Base-by-base conservation (phyloP, 192 early-diverging fungal species). In the Geranomyces michiganensis region DNA sequence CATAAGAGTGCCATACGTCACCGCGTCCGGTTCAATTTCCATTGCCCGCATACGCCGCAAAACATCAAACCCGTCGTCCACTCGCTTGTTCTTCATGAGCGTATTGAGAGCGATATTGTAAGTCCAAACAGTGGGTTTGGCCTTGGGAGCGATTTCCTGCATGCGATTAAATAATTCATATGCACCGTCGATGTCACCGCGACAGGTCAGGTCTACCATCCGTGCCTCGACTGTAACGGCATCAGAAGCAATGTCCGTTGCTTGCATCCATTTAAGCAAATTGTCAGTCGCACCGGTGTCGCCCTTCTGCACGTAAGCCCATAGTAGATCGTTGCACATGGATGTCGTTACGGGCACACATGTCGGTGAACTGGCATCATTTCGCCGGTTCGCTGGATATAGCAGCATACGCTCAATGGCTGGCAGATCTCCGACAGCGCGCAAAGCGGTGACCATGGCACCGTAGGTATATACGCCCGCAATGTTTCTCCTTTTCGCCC, bases 1-100 rank as follows among this genome's bases (percentile, higher is more conserved):
- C 45, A 72, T 45, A 24, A 72, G n/a, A 15, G 62, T 65, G 4
- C 30, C 26, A 31, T 64, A 64, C 6, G 70, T 72, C n/a, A 64
- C 30, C 6, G 15, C 17, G 26, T 62, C 62, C 0, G 70, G 58
- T 31, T 62, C 48, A 26, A 64, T 0, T n/a, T 46, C 45, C 24
- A 5, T 9, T 45, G 21, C 31, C 0, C 29, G 14, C 59, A 64
- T 64, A 12, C 48, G 43, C 29, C 65, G 46, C 47, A 72, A 6
- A 0, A 72, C 21, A 21, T 62, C 45, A 14, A 12, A 24, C 0
- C 19, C 60, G 27, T 26, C 29, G n/a, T 62, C 70, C 47, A 27
- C 15, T 33, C 32, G 60, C 61, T 46, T 21, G 12, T 13, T 19
- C 10, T 53, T 63, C 3, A 55, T 12, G 5, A 72, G 61, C 26